Evolutionary conservation across 495 filamentous ascomycete genomes (phyloP), one percentile per base, ranked within the genome.

Genomic region (Aspergillus affinis): DNA sequence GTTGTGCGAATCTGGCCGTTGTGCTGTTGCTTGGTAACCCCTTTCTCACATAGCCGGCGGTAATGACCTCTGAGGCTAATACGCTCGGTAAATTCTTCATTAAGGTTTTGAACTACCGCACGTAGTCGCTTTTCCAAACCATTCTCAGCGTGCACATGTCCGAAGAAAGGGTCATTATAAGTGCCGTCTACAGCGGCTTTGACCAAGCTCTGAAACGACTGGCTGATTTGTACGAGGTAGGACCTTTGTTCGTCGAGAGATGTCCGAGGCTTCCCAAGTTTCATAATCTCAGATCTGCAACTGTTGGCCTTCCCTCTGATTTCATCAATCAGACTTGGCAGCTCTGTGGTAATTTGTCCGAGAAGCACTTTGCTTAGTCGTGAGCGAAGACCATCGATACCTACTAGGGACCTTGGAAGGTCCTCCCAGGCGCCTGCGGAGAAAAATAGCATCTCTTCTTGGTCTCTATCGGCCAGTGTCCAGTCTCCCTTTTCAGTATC

Each of bases 131-230:
- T 84, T n/a, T 61, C 36, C 54, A 74, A 75, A 6, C 79, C 81
- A 21, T 56, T 27, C 0, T 69, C 45, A 0, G 73, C 65, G 32
- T 72, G 61, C 6, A 73, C 73, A 58, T 78, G 70, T 1, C 67
- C 72, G 59, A 89, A 90, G 65, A 89, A 89, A 0, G 58, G 27
- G 49, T 82, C 67, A 55, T 71, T 75, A 59, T 89, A 90, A 4
- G 73, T 78, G 2, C 86, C 87, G 48, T 84, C 74, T 0, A 79
- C 66, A 12, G 84, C 76, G 8, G 76, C 72, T 59, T 81, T 80
- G 55, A 82, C 70, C 0, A 88, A 62, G 5, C 50, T 53, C n/a
- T 78, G 71, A 64, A 86, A 87, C 0, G 49, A 27, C 59, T 84
- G 67, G 64, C 82, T 84, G 41, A 86, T 61, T 10, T 79, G 62